These are phyloP conservation scores for Neurospora sp. DNA, from an alignment of 495 filamentous ascomycete species.

Conservation along the genomic window DNA sequence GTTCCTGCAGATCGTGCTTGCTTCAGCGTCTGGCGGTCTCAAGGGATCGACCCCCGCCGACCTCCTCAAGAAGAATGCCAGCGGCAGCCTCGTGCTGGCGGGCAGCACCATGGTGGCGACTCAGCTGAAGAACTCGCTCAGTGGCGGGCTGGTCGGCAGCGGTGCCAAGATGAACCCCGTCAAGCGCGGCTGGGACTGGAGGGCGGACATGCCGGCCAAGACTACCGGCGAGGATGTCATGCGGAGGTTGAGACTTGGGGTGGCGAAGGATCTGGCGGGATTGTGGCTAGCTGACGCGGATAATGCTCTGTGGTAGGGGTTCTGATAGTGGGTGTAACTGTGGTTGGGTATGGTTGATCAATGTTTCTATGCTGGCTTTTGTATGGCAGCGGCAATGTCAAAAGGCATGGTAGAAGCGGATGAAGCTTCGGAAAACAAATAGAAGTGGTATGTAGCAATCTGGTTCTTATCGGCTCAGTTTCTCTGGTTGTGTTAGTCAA, in stretches of 20 bases:
- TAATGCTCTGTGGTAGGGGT: conserved; percentile 16
- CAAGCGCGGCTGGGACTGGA: conserved; percentile 80
- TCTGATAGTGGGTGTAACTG: neutral
- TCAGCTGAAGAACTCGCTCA: conserved; percentile 45
- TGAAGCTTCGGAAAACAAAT: neutral
- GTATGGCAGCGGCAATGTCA: neutral
- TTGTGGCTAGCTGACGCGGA: conserved; percentile 52
- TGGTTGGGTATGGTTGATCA: neutral
- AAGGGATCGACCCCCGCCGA: conserved; percentile 48
- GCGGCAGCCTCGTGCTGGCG: conserved; percentile 49
- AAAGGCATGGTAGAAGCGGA: neutral
- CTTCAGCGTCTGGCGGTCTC: conserved; percentile 30
- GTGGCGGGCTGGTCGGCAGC: conserved; percentile 5
- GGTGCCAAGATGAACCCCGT: conserved; percentile 30
- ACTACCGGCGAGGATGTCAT: conserved; percentile 58
- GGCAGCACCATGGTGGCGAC: conserved; percentile 64
- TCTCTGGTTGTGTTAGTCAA: neutral
- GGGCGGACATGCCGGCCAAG: conserved; percentile 47
- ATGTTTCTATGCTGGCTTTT: neutral
- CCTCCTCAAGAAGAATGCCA: conserved; percentile 57
- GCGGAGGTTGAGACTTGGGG: conserved; percentile 56
- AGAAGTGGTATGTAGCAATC: neutral
- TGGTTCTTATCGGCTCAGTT: neutral
- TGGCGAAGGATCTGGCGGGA: conserved; percentile 60
- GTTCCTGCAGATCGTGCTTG: conserved; percentile 50